Evolutionary conservation across 1,284 basidiomycete genomes (phyloP).

Genomic region (Puccinia hordei): DNA sequence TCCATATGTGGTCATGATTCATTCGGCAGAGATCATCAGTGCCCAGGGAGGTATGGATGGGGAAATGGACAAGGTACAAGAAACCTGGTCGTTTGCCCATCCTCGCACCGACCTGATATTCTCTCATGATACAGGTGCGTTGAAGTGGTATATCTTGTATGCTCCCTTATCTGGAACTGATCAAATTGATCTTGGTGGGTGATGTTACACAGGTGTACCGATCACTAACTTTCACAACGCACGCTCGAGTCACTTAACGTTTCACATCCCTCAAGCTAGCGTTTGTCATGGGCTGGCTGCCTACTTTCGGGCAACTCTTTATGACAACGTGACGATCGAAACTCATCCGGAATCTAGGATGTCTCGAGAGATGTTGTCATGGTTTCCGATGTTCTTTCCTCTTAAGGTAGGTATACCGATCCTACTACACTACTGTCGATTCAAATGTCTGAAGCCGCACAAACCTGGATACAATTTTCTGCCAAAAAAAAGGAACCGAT

Average conservation of each 20-base stretch:
- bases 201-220: constrained; percentile 61
- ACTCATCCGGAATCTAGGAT: constrained; percentile 86
- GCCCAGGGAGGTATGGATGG: constrained; percentile 66
- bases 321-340: constrained; percentile 82
- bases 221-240: constrained; percentile 61
- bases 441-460: neutral
- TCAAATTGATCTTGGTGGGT: neutral
- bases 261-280: constrained; percentile 91
- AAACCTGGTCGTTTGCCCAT: constrained; percentile 98
- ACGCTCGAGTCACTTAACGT: constrained; percentile 66
- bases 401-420: constrained; percentile 54
- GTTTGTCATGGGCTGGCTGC: constrained; percentile 96
- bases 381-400: constrained; percentile 98
- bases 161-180: neutral
- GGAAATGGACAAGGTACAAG: constrained; percentile 76
- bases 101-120: constrained; percentile 76
- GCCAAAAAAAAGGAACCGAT: constrained; percentile 73
- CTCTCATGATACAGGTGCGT: constrained; percentile 68
- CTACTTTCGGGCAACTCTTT: constrained; percentile 94
- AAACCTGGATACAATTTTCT: constrained; percentile 6
- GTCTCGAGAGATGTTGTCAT: constrained; percentile 93
- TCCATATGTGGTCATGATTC: constrained; percentile 97
- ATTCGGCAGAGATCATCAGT: constrained; percentile 82
- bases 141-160: constrained; percentile 20
- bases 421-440: constrained; percentile 16